Percentiles rank a stretch among this genome's conserved stretches.
Evolutionary conservation across 768 basidiomycete genomes (phyloP).

Genomic region (Fistulinella prunicolor): DNA sequence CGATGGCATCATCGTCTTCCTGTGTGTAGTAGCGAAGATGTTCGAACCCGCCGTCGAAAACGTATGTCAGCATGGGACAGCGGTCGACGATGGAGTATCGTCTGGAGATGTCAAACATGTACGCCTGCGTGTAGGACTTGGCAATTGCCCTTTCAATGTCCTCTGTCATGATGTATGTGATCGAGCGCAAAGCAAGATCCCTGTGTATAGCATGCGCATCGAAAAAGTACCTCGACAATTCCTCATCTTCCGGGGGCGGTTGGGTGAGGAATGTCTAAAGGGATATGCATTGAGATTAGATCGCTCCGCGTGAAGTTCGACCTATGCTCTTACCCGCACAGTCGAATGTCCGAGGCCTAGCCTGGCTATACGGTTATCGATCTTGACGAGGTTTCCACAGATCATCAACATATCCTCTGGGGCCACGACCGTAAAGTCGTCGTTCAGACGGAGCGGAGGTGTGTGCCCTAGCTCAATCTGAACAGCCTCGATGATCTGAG

Average conservation of each 20-base stretch:
- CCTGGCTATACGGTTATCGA: slow-evolving; percentile 20
- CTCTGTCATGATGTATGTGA: slow-evolving; percentile 26
- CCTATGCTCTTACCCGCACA: slow-evolving; percentile 17
- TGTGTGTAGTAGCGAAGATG: slow-evolving; percentile 24
- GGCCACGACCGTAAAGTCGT: slow-evolving; percentile 24
- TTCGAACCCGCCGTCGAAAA: slow-evolving; percentile 28
- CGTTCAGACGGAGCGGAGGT: slow-evolving; percentile 22
- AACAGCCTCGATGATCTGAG: slow-evolving; percentile 28
- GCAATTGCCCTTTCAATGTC: slow-evolving; percentile 25
- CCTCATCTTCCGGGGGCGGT: slow-evolving; percentile 11
- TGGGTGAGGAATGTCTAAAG: slow-evolving; percentile 25
- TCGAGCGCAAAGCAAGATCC: slow-evolving; percentile 30
- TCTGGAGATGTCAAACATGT: slow-evolving; percentile 28
- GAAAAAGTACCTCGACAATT: slow-evolving; percentile 19
- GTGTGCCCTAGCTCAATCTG: slow-evolving; percentile 26
- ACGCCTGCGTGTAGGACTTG: slow-evolving; percentile 21
- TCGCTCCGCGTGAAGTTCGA: not conserved
- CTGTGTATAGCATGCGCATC: slow-evolving; percentile 19
- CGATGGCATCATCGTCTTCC: too few relatives aligned
- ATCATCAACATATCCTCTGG: slow-evolving; percentile 25
- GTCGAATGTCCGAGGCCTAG: slow-evolving; percentile 23
- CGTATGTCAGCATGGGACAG: slow-evolving; percentile 28
- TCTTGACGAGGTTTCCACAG: slow-evolving; percentile 27
- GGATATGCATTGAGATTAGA: slow-evolving; percentile 4
- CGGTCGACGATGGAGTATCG: slow-evolving; percentile 22